Evolutionary conservation across 768 basidiomycete species (phyloP).

Genomic region (Mycena olivaceomarginata): DNA sequence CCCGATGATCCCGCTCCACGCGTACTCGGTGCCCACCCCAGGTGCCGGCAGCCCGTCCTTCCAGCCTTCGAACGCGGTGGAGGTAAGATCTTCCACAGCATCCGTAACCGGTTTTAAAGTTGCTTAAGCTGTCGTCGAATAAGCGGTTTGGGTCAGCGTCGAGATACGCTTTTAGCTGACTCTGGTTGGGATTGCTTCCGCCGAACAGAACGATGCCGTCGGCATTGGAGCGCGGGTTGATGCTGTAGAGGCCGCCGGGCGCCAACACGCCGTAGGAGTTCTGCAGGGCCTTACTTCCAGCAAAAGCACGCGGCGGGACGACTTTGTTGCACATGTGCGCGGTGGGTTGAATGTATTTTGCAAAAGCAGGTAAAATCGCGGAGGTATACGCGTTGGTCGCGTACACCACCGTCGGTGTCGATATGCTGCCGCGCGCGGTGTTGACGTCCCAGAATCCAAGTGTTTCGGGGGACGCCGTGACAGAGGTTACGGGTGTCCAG

Average conservation of each 20-base stretch:
- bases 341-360: slow-evolving; percentile 49
- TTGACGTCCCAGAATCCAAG: slow-evolving; percentile 59
- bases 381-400: slow-evolving; percentile 75
- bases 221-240: slow-evolving; percentile 42
- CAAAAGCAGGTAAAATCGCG: slow-evolving; percentile 65
- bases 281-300: slow-evolving; percentile 41
- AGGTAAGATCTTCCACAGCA: slow-evolving; percentile 40
- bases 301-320: slow-evolving; percentile 43
- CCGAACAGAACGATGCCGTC: slow-evolving; percentile 46
- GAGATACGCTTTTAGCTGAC: slow-evolving; percentile 38
- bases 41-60: slow-evolving; percentile 31
- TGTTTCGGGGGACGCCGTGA: slow-evolving; percentile 51
- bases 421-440: slow-evolving; percentile 65
- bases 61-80: slow-evolving; percentile 43
- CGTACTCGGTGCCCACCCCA: slow-evolving; percentile 42
- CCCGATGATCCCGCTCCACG: slow-evolving; percentile 48
- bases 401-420: slow-evolving; percentile 66
- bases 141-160: slow-evolving; percentile 34
- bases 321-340: slow-evolving; percentile 47
- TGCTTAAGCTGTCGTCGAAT: slow-evolving; percentile 43
- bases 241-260: slow-evolving; percentile 34
- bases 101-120: slow-evolving; percentile 45
- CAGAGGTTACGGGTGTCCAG: slow-evolving; percentile 61
- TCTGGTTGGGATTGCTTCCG: slow-evolving; percentile 41
- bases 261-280: slow-evolving; percentile 46